Conservation (phyloP, 805 yeast species). For the Blastobotrys parvus region DNA sequence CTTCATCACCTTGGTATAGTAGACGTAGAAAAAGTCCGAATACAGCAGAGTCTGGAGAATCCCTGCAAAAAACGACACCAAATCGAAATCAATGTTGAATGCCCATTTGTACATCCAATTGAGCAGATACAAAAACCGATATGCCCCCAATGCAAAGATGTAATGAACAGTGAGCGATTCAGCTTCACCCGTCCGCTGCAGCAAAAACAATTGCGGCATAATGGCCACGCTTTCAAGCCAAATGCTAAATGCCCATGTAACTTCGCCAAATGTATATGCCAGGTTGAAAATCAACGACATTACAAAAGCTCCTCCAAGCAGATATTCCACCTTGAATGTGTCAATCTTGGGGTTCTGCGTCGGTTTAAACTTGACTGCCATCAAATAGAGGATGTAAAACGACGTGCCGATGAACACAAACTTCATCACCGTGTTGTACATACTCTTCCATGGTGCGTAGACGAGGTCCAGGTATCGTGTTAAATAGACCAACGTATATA, state of each 20-base stretch:
- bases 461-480: constrained; percentile 66
- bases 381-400: constrained; percentile 61
- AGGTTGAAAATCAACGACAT: constrained; percentile 57
- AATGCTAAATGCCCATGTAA: constrained; percentile 76
- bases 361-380: constrained; percentile 52
- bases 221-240: constrained; percentile 94
- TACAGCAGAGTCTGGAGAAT: constrained; percentile 77
- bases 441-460: constrained; percentile 33
- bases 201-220: constrained; percentile 83
- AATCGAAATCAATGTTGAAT: constrained; percentile 54
- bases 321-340: constrained; percentile 65
- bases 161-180: constrained; percentile 84
- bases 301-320: constrained; percentile 54
- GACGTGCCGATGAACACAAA: constrained; percentile 71
- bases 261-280: constrained; percentile 48
- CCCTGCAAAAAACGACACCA: constrained; percentile 69
- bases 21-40: constrained; percentile 92
- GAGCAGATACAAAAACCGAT: constrained; percentile 83
- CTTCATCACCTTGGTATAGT: constrained; percentile 70
- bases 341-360: constrained; percentile 55
- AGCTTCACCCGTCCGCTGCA: constrained; percentile 84
- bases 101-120: constrained; percentile 89
- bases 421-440: constrained; percentile 78
- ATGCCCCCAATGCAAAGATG: constrained; percentile 85
- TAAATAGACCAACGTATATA: constrained; percentile 65